These are phyloP conservation scores for Ophiostoma himal-ulmi DNA, from an alignment of 2,329 filamentous ascomycete species.

Conservation along the genomic window DNA sequence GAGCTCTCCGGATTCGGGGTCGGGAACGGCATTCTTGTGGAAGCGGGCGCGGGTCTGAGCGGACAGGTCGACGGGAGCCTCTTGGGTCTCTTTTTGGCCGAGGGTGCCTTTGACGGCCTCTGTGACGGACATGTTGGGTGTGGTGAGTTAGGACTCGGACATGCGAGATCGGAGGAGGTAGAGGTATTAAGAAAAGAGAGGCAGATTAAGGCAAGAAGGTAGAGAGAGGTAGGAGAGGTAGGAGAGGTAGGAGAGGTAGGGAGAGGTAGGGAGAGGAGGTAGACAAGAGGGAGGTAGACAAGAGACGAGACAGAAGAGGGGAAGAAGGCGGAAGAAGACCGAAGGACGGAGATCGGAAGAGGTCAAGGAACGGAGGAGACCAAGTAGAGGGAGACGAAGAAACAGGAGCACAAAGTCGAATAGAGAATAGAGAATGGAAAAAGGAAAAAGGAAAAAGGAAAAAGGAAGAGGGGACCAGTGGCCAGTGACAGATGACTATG, in stretches of 20 bases:
- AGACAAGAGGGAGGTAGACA: neutral
- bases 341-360: conserved; percentile 9
- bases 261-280: neutral
- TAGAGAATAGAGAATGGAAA: neutral
- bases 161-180: neutral
- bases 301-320: neutral
- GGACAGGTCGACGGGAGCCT: conserved; percentile 52
- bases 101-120: conserved; percentile 72
- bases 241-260: neutral
- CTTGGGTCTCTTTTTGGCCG: conserved; percentile 47
- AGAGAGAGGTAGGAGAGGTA: neutral
- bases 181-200: neutral
- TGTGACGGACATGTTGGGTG: conserved; percentile 40
- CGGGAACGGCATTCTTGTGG: conserved; percentile 66
- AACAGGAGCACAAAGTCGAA: neutral
- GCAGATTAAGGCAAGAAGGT: neutral
- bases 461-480: neutral
- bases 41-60: conserved; percentile 72
- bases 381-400: neutral
- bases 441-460: neutral
- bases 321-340: neutral
- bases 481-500: conserved; percentile 3
- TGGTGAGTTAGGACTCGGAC: neutral
- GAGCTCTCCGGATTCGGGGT: conserved; percentile 67
- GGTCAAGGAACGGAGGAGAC: neutral